phyloP scores from a whole-genome alignment of 306 rosid genomes.

The Rosa lucieae region DNA sequence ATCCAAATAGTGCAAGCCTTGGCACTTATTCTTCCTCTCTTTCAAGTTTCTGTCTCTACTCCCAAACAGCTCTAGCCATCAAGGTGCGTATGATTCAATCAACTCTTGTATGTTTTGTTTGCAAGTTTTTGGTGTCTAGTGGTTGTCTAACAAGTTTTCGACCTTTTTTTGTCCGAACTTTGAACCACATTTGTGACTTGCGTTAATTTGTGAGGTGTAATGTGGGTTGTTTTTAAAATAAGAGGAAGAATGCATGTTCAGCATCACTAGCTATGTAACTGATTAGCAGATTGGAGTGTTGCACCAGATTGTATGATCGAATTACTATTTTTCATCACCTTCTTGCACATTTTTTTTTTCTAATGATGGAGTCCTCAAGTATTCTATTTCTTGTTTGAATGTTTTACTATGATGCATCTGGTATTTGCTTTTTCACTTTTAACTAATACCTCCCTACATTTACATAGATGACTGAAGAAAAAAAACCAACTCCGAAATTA shows the following conservation, averaged over 20 bases:
- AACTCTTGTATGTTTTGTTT: not conserved
- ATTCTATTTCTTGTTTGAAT: not conserved
- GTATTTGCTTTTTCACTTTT: not conserved
- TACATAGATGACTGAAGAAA: constrained; percentile 52
- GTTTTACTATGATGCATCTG: not conserved
- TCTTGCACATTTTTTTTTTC: constrained; percentile 1
- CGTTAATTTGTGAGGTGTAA: not conserved
- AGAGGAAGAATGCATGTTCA: not conserved
- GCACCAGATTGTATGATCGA: not conserved
- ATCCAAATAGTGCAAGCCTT: not conserved
- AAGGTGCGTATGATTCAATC: constrained; percentile 15
- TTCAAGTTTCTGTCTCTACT: not conserved
- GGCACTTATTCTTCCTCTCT: not conserved
- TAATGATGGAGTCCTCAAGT: not conserved
- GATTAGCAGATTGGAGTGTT: not conserved
- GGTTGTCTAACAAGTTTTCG: not conserved
- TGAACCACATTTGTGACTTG: not conserved
- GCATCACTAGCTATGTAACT: not conserved
- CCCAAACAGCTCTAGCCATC: not conserved
- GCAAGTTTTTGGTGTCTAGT: not conserved
- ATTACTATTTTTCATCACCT: not conserved
- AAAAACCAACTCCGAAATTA: constrained; percentile 43
- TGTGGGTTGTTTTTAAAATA: not conserved
- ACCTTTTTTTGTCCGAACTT: not conserved
- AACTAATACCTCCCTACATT: not conserved